A percentile compares a stretch with the other conserved stretches of the same genome.
phyloP scores from a whole-genome alignment of 1,139 yeast genomes.

The Nakaseomyces nivariensis region DNA sequence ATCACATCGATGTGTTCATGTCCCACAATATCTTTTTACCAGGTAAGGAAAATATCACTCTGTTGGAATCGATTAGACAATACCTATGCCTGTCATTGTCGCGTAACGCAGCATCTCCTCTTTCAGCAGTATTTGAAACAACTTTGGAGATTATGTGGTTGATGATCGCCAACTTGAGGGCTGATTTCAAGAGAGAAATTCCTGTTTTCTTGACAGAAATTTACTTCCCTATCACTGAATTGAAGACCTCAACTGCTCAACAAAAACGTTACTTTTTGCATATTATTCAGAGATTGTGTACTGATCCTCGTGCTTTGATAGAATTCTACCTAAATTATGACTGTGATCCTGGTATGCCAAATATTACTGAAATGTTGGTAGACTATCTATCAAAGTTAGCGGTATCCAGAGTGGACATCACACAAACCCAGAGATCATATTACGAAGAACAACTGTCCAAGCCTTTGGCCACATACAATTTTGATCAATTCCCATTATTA shows the following conservation, averaged over 20 bases:
- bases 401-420: constrained; percentile 59
- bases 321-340: constrained; percentile 93
- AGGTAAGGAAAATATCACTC: constrained; percentile 49
- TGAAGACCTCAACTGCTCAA: constrained; percentile 84
- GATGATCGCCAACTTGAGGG: constrained; percentile 68
- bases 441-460: constrained; percentile 52
- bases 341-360: constrained; percentile 78
- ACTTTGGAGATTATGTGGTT: constrained; percentile 92
- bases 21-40: constrained; percentile 54
- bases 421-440: constrained; percentile 56
- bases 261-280: constrained; percentile 82
- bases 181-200: constrained; percentile 82
- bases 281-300: constrained; percentile 68
- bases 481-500: constrained; percentile 61
- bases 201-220: constrained; percentile 91
- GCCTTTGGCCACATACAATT: constrained; percentile 65
- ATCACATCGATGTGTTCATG: constrained; percentile 75
- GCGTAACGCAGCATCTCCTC: constrained; percentile 85
- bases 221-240: constrained; percentile 86
- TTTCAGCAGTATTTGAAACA: constrained; percentile 87
- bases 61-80: constrained; percentile 75
- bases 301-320: constrained; percentile 81
- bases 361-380: constrained; percentile 72
- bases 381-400: constrained; percentile 72
- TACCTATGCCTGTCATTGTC: constrained; percentile 75